phyloP scores from a whole-genome alignment of 495 filamentous ascomycete species.

The Hypomontagnella monticulosa region DNA sequence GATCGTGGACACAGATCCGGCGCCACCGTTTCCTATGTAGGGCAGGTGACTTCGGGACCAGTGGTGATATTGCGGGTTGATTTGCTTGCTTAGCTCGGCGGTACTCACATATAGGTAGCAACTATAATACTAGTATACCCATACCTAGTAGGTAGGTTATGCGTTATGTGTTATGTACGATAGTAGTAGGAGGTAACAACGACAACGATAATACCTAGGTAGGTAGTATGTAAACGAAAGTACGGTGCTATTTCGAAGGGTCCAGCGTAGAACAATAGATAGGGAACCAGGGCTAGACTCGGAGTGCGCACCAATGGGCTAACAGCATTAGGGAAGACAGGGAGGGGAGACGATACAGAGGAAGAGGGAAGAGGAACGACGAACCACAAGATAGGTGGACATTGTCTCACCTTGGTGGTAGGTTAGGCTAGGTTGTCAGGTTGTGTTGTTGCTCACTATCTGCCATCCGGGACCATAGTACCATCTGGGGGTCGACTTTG shows the following conservation, averaged over 20 bases:
- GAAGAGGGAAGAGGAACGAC: constrained; percentile 2
- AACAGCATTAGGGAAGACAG: constrained; percentile 9
- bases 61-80: constrained; percentile 12
- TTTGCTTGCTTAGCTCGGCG: constrained; percentile 23
- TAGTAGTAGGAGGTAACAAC: constrained; percentile 19
- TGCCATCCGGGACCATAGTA: constrained; percentile 31
- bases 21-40: constrained; percentile 31
- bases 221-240: neutral
- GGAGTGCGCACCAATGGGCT: constrained; percentile 24
- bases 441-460: constrained; percentile 24
- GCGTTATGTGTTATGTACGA: constrained; percentile 9
- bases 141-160: constrained; percentile 15
- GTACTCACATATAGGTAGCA: constrained; percentile 33
- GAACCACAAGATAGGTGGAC: constrained; percentile 24
- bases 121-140: constrained; percentile 19
- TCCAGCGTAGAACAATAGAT: neutral
- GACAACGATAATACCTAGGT: constrained; percentile 11
- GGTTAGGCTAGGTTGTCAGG: neutral
- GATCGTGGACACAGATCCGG: constrained; percentile 29
- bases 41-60: constrained; percentile 39
- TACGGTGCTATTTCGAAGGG: too few relatives aligned
- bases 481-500: constrained; percentile 24
- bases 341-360: constrained; percentile 10
- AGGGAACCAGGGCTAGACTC: constrained; percentile 6
- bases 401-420: constrained; percentile 39